phyloP scores from a whole-genome alignment of 2,329 filamentous ascomycete genomes.

The Pyrenophora graminea region DNA sequence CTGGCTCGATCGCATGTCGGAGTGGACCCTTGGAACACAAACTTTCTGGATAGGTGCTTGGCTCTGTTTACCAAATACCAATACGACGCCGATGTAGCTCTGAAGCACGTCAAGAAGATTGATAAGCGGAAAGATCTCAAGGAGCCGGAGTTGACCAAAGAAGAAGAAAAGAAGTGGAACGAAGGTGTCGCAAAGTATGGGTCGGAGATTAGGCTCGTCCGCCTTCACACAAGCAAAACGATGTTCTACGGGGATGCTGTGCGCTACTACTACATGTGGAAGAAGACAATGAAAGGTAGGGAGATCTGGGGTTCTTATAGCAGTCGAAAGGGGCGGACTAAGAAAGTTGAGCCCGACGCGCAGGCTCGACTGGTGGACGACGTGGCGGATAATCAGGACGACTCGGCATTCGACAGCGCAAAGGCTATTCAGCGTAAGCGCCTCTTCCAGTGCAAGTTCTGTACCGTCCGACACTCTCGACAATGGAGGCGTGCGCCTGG shows the following conservation, averaged over 20 bases:
- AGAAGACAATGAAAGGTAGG: conserved; percentile 83
- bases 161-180: conserved; percentile 88
- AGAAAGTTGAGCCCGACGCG: conserved; percentile 59
- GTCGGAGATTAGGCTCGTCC: conserved; percentile 83
- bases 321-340: conserved; percentile 87
- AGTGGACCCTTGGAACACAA: conserved; percentile 77
- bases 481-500: conserved; percentile 92
- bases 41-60: conserved; percentile 83
- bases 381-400: conserved; percentile 87
- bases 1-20: conserved; percentile 66
- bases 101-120: conserved; percentile 69
- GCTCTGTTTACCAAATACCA: conserved; percentile 71
- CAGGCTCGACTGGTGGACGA: conserved; percentile 85
- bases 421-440: conserved; percentile 82
- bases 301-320: conserved; percentile 90
- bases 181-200: conserved; percentile 88
- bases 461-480: conserved; percentile 74
- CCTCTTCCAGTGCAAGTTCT: conserved; percentile 93
- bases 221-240: conserved; percentile 77
- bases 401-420: conserved; percentile 90
- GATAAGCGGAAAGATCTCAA: conserved; percentile 74
- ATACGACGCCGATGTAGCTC: conserved; percentile 72
- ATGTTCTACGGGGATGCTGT: conserved; percentile 80
- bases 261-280: conserved; percentile 97
- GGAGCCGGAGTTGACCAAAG: conserved; percentile 77